Conservation (phyloP, 768 basidiomycete genomes). For the Leccinum truebloodii region DNA sequence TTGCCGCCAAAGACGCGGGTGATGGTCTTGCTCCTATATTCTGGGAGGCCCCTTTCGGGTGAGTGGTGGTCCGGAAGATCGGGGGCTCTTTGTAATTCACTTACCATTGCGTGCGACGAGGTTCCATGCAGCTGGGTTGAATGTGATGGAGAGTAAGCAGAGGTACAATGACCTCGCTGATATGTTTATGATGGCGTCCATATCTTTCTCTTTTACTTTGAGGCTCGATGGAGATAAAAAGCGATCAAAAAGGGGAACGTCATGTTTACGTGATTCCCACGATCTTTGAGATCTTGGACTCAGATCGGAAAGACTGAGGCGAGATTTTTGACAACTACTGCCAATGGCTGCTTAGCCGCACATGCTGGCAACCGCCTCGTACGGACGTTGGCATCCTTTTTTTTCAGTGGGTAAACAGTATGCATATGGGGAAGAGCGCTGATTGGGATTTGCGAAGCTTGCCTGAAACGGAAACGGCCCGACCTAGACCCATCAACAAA, state of each 20-base stretch:
- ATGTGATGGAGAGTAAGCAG: slow-evolving; percentile 69
- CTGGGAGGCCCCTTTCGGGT: slow-evolving; percentile 34
- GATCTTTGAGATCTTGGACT: not conserved
- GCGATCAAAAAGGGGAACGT: not conserved
- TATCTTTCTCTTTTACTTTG: not conserved
- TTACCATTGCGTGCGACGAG: slow-evolving; percentile 88
- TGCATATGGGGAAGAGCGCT: not conserved
- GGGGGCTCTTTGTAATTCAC: slow-evolving; percentile 22
- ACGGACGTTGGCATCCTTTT: not conserved
- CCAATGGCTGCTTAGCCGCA: not conserved
- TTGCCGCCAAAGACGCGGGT: slow-evolving; percentile 82
- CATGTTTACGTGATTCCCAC: slow-evolving; percentile 14
- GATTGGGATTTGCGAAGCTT: not conserved
- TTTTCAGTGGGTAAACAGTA: not conserved
- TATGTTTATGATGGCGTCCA: slow-evolving; percentile 51
- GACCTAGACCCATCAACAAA: not conserved
- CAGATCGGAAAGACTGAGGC: too few species aligned
- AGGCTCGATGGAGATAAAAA: not conserved
- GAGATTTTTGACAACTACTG: not conserved
- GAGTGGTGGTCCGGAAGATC: not conserved
- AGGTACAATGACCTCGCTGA: slow-evolving; percentile 65
- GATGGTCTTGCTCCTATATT: slow-evolving; percentile 84
- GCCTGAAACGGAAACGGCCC: not conserved
- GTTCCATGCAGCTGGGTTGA: slow-evolving; percentile 97
- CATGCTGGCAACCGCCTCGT: not conserved